Percentiles rank a stretch among this genome's conserved stretches.
Conservation (phyloP, 2,329 filamentous ascomycete genomes). For the Calonectria multiphialidica region DNA sequence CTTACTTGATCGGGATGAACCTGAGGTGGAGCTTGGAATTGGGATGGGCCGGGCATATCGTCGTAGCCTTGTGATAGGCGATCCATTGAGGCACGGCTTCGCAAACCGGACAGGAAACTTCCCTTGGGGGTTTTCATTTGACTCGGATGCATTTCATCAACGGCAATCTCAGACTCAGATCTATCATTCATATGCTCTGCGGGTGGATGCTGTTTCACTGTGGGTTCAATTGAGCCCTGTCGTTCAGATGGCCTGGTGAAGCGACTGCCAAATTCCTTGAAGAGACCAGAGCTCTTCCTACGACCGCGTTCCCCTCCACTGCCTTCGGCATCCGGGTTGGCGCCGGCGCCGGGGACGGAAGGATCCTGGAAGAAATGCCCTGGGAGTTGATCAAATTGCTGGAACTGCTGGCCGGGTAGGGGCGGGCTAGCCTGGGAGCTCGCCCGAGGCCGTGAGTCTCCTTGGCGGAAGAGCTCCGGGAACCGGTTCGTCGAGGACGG, state of each 20-base stretch:
- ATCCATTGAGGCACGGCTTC: constrained; percentile 28
- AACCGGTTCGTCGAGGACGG: constrained; percentile 65
- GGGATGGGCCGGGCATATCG: constrained; percentile 30
- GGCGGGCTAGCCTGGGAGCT: constrained; percentile 24
- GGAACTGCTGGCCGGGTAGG: constrained; percentile 27
- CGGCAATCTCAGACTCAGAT: constrained; percentile 56
- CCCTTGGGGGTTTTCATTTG: constrained; percentile 52
- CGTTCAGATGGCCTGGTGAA: constrained; percentile 52
- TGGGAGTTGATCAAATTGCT: constrained; percentile 17
- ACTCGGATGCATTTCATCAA: constrained; percentile 50
- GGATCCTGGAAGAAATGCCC: constrained; percentile 29
- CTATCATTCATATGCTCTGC: constrained; percentile 48
- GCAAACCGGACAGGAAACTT: constrained; percentile 52
- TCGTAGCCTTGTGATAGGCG: constrained; percentile 30
- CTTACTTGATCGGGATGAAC: constrained; percentile 30
- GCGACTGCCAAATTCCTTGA: constrained; percentile 64
- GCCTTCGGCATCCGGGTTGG: constrained; percentile 11
- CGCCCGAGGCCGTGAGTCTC: constrained; percentile 33
- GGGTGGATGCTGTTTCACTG: constrained; percentile 27
- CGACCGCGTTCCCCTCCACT: constrained; percentile 50
- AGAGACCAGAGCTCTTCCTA: constrained; percentile 58
- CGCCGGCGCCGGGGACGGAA: constrained; percentile 50
- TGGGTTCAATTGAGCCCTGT: constrained; percentile 40
- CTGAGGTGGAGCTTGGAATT: constrained; percentile 28
- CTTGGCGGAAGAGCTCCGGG: constrained; percentile 58